Evolutionary conservation across 2,329 filamentous ascomycete species (phyloP).

Genomic region (Aureobasidium sp.): DNA sequence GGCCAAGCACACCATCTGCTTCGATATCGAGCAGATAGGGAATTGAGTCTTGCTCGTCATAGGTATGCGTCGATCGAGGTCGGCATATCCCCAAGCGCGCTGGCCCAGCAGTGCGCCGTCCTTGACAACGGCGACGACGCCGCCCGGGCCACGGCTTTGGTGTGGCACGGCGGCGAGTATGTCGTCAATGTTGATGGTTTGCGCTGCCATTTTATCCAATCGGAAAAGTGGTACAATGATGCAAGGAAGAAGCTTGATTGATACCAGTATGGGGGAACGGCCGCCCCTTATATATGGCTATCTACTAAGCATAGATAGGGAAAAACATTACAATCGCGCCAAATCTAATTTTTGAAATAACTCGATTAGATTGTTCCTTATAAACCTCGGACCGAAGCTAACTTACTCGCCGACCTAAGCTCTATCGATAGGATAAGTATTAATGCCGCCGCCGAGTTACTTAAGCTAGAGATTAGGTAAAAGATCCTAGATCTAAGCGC

Average conservation of each 20-base stretch:
- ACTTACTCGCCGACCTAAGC: slow-evolving; percentile 1
- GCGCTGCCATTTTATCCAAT: not conserved
- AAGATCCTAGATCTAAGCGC: not conserved
- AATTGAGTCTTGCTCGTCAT: slow-evolving; percentile 30
- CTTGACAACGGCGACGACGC: slow-evolving; percentile 34
- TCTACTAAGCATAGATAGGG: too few relatives aligned
- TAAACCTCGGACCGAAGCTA: not conserved
- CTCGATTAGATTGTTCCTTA: not conserved
- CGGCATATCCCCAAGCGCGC: slow-evolving; percentile 36
- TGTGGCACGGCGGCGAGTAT: slow-evolving; percentile 12
- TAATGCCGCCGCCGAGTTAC: not conserved
- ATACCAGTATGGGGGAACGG: too few relatives aligned
- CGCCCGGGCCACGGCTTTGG: slow-evolving; percentile 32
- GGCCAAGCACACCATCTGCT: slow-evolving; percentile 36
- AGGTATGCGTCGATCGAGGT: slow-evolving; percentile 31
- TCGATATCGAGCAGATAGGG: slow-evolving; percentile 41
- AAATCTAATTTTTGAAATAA: not conserved
- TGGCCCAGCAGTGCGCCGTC: slow-evolving; percentile 34
- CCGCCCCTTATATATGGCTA: too few relatives aligned
- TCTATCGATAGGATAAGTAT: not conserved
- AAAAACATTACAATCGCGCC: slow-evolving; percentile 4
- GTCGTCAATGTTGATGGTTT: not conserved
- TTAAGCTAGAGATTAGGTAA: not conserved
- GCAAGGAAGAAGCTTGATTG: too few relatives aligned
- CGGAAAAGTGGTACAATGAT: too few relatives aligned